Base-by-base conservation (phyloP, 495 filamentous ascomycete species). In the Penicillium tannophilum region DNA sequence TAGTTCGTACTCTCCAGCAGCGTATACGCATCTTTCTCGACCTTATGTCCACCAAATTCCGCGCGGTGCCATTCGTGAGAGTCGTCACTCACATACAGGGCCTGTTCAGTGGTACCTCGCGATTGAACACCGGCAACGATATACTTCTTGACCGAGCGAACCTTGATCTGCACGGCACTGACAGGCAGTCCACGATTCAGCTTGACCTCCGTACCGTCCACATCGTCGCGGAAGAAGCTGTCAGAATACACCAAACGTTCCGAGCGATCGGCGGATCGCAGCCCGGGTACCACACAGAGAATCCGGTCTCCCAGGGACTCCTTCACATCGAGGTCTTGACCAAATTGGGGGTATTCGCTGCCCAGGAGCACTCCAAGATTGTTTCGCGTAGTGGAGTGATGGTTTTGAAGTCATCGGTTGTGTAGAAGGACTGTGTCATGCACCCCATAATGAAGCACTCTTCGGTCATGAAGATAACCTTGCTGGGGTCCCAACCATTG, bases 1-100 rank as follows among this genome's bases (percentile, higher is more conserved):
- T 98, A 96, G 62, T 96, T 90, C 17, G 94, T 97, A 60, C 91
- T 93, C 74, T 97, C 93, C 30, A 98, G 79, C 23, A 98, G 80
- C 1, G 94, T 98, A 68, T 97, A 98, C 14, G 90, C 91, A 65
- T 94, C 84, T 69, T 97, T 83, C 63, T 89, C 83, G 24, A 98
- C 70, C 44, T 85, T 87, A 68, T 93, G 90, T 31, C 84, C 83
- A 31, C 88, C 88, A 72, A 98, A 98, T 60, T 93, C 82, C 49
- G 93, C 94, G n/a, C 90, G 86, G 67, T 96, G 89, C 94, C 94
- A 98, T 28, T 80, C 87, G 31, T 79, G 75, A 28, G 91, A 84
- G 68, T 98, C 92, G 62, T 89, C 84, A 12, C 89, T 91, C 33
- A 88, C 81, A 62, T 86, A 98, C 59, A 98, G 80, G 20, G 92